These are phyloP conservation scores for Botryotinia convoluta DNA, from an alignment of 2,329 filamentous ascomycete genomes.

Conservation along the genomic window DNA sequence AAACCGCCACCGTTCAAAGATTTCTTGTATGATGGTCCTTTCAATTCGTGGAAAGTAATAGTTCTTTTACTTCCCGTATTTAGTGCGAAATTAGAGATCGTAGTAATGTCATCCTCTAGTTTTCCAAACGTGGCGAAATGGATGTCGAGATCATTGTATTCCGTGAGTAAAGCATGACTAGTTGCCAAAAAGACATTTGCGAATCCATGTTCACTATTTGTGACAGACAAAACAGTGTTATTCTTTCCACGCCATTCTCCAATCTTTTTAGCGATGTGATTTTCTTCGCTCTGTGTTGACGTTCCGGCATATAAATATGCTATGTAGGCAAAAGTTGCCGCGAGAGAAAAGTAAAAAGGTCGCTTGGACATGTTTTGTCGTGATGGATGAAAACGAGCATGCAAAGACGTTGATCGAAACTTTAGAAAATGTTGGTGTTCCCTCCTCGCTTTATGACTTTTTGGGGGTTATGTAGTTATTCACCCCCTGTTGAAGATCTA, in stretches of 20 bases:
- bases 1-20: not conserved
- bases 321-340: not conserved
- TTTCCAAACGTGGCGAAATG: constrained; percentile 44
- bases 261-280: not conserved
- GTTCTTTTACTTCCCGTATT: not conserved
- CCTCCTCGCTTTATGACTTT: not conserved
- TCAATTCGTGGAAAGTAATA: constrained; percentile 10
- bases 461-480: not conserved
- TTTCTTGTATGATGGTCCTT: not conserved
- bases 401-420: not conserved
- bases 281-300: not conserved
- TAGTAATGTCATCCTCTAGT: constrained; percentile 36
- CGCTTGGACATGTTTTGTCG: not conserved
- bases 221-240: constrained; percentile 42
- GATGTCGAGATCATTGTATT: constrained; percentile 40
- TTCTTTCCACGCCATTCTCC: constrained; percentile 11
- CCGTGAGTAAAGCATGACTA: constrained; percentile 39
- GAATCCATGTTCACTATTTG: constrained; percentile 45
- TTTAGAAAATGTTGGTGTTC: not conserved
- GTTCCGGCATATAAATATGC: not conserved
- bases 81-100: constrained; percentile 21
- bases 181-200: constrained; percentile 46
- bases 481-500: not conserved
- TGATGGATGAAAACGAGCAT: not conserved
- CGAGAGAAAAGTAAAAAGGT: not conserved